These are phyloP conservation scores for Medicago truncatula DNA, from an alignment of 306 rosid genomes.

Conservation along the genomic window MtrunA17r5.0-ANR NC_053044.1:57161501-57162000, in stretches of 20 bases:
- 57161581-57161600: slow-evolving; percentile 80
- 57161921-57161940: slow-evolving; percentile 13
- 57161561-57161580: slow-evolving; percentile 96
- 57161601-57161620: slow-evolving; percentile 85
- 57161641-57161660: slow-evolving; percentile 10
- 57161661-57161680: slow-evolving; percentile 17
- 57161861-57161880: slow-evolving; percentile 14
- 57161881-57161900: background rate
- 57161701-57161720: slow-evolving; percentile 57
- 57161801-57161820: slow-evolving; percentile 9
- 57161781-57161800: background rate
- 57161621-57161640: slow-evolving; percentile 3
- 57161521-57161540: slow-evolving; percentile 79
- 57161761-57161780: slow-evolving; percentile 24
- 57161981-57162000: slow-evolving; percentile 10
- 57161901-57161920: background rate
- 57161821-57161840: background rate
- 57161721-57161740: slow-evolving; percentile 57
- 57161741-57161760: slow-evolving; percentile 48
- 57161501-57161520: slow-evolving; percentile 79
- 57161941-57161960: slow-evolving; percentile 17
- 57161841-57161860: background rate
- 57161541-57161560: slow-evolving; percentile 85
- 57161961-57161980: background rate
- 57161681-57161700: slow-evolving; percentile 43